Base-by-base conservation (phyloP, 768 basidiomycete genomes). In the Auricularia heimuer region DNA sequence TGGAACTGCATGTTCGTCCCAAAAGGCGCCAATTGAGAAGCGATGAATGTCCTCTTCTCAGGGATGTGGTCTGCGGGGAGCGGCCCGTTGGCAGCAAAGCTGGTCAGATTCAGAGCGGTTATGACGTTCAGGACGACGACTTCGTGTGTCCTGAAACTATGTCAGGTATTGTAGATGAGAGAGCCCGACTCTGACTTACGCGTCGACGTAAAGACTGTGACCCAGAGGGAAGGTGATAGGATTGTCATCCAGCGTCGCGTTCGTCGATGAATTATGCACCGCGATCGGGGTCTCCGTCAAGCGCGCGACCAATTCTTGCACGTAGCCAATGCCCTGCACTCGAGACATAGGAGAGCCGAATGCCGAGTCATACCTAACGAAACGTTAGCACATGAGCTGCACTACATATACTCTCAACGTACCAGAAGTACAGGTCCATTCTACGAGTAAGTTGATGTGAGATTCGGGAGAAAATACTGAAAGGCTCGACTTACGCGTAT, bases 61-160 rank as follows among this genome's bases (percentile, higher is more conserved):
- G 84, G 86, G 33, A 94, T 87, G 69, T 90, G 88, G 64, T 86
- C 85, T 8, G 82, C 79, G 0, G 91, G 90, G 10, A 94, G 77
- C 0, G 92, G 90, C 0, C 92, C 94, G n/a, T 74, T 71, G 21
- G 76, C 77, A 34, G 92, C 86, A 62, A 96, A 83, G 37, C 77
- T 86, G 3, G 89, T 84, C 68, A 97, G 73, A 72, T 94, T 94
- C 54, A 97, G 80, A 10, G 92, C 92, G 4, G 92, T 91, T 39
- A 96, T 80, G 42, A 92, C 83, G 70, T 93, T 89, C n/a, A 93
- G 76, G 0, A 94, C 85, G 45, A 94, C 89, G n/a, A 92, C 90
- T 70, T 96, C 94, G 65, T 95, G 94, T 1, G 89, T 91, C 4
- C 56, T 60, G 24, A n/a, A 18, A 18, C 47, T 1, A 42, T 51